Evolutionary conservation across 2,329 filamentous ascomycete genomes (phyloP).

Genomic region (Juglanconis sp.): DNA sequence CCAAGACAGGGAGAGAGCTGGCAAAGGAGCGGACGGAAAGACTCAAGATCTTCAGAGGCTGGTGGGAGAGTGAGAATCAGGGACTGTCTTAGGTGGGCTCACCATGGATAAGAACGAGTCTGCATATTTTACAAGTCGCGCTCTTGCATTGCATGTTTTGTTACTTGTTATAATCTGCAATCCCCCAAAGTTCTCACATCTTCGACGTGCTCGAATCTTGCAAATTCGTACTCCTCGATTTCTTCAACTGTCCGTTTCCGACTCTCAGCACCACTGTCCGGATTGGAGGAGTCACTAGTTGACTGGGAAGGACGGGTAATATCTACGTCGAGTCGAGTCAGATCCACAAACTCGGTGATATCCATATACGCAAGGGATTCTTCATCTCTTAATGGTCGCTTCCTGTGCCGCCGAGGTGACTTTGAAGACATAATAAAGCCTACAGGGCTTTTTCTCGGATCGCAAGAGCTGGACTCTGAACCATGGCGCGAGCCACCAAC

Average conservation of each 20-base stretch:
- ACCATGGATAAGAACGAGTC: not conserved
- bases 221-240: slow-evolving; percentile 1
- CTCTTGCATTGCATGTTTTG: not conserved
- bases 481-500: not conserved
- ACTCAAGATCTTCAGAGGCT: slow-evolving; percentile 50
- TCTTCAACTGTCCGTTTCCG: not conserved
- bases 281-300: not conserved
- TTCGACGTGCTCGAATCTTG: slow-evolving; percentile 12
- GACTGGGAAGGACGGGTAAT: not conserved
- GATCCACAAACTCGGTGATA: slow-evolving; percentile 13
- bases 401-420: not conserved
- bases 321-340: not conserved
- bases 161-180: too few relatives aligned
- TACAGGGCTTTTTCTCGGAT: slow-evolving; percentile 8
- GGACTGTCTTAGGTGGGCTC: slow-evolving; percentile 1
- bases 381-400: not conserved
- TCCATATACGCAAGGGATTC: slow-evolving; percentile 4
- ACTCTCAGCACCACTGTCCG: not conserved
- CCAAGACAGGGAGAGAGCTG: slow-evolving; percentile 49
- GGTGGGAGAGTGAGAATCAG: slow-evolving; percentile 51
- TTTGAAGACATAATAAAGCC: not conserved
- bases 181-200: not conserved
- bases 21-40: slow-evolving; percentile 52
- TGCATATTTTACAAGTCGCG: not conserved
- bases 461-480: not conserved